Evolutionary conservation across 306 rosid species (phyloP).

Genomic region (Nissolia schottii): DNA sequence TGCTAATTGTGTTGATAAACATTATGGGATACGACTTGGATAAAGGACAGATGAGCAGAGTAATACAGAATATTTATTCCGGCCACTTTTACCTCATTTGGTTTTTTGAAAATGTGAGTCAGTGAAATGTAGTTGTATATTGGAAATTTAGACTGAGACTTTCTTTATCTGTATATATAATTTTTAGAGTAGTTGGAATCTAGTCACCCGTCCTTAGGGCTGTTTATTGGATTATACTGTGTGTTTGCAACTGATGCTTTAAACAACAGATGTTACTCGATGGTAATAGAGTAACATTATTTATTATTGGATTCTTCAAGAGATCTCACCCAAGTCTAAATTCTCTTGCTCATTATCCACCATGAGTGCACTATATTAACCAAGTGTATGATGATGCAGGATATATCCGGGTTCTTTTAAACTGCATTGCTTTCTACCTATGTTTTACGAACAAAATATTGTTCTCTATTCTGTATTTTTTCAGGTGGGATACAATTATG

Average conservation of each 20-base stretch:
- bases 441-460: conserved; percentile 77
- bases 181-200: not conserved
- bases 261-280: not conserved
- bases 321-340: not conserved
- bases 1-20: not conserved
- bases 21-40: not conserved
- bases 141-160: not conserved
- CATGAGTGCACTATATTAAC: conserved; percentile 10
- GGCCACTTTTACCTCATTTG: not conserved
- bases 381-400: conserved; percentile 49
- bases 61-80: not conserved
- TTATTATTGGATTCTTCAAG: conserved; percentile 5
- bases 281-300: not conserved
- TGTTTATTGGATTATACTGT: conserved; percentile 3
- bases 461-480: conserved; percentile 72
- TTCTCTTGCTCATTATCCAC: not conserved
- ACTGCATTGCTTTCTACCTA: conserved; percentile 62
- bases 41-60: conserved; percentile 2
- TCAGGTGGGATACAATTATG: conserved; percentile 56
- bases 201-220: not conserved
- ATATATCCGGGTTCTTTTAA: conserved; percentile 73
- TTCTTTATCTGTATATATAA: too few relatives aligned
- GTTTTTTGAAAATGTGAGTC: not conserved
- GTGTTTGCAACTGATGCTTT: conserved; percentile 20
- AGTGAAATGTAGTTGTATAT: not conserved